Base-by-base conservation (phyloP, 176 grass and related monocot genomes). In the Zizania latifolia region DNA sequence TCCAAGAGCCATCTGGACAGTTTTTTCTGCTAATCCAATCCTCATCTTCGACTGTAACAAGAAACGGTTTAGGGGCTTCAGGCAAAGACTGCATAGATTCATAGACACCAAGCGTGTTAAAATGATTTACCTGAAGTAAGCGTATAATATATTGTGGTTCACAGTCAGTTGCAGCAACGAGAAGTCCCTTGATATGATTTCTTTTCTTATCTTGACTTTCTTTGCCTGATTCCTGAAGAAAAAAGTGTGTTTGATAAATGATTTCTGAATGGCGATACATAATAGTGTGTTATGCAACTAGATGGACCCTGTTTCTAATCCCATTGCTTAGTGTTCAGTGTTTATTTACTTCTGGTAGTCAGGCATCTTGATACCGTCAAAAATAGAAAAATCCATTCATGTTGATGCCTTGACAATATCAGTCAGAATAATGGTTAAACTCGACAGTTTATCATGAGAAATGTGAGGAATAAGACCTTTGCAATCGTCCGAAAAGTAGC, bases 121-220 rank as follows among this genome's bases (percentile, higher is more conserved):
- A 77, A 68, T 44, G n/a, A 83, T 43, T 83, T 84, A 92, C 95
- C 86, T 99, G 95, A 44, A 99, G 89, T 84, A 99, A 89, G 48
- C 95, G 91, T 36, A 85, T 89, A 64, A 99, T 88, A 79, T 99
- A 99, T 69, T 92, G 95, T 78, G 95, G 95, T 72, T 99, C 95
- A 66, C 95, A 94, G 58, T 99, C 95, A 55, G 82, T 86, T 28
- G 95, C 91, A 81, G 91, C 91, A 73, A 99, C 95, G 58, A 99
- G 95, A 78, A 99, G 95, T 84, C 84, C 91, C 78, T 99, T 99
- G 33, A 99, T 99, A 77, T 94, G 95, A 65, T 71, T 85, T 74
- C 91, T 86, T 92, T 99, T 99, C 74, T 99, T 99, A 84, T 99
- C 92, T 84, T 99, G 95, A 85, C 95, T 99, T 46, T 99, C 91